Base-by-base conservation (phyloP, 805 yeast genomes). In the Starmerella cellae region DNA sequence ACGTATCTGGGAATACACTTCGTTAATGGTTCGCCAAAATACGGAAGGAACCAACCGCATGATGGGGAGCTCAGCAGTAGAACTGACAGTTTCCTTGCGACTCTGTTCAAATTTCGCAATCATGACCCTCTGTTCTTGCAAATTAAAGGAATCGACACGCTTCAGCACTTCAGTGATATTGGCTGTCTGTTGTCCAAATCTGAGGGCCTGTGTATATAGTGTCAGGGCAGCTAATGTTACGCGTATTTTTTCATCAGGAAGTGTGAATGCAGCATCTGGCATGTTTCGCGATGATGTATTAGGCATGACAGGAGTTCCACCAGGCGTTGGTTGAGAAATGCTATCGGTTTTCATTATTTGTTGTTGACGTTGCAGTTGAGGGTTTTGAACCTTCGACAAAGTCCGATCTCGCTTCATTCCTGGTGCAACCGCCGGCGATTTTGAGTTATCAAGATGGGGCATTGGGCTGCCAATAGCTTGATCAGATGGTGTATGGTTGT, bases 181-280 rank as follows among this genome's bases (percentile, higher is more conserved):
- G 13, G 35, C 30, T 11, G 41, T 20, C 29, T 41, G 44, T 26
- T 33, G n/a, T 11, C 50, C 43, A 29, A 42, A 41, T 27, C 45
- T 41, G 21, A 42, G 32, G 16, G 41, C 35, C 34, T 48, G 52
- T 2, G 48, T 43, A 35, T 49, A 45, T 31, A 48, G 23, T 10
- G 46, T 42, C 20, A 47, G 29, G n/a, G 49, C 52, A n/a, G 37
- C 41, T 11, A 49, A 41, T 3, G 51, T 28, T n/a, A 27, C 26
- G 16, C 43, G 29, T 2, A 45, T 27, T 8, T 39, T 28, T 2
- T 37, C 37, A n/a, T 35, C 29, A 4, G 28, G 13, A 9, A 24
- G 28, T 13, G 13, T 8, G 28, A 9, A 24, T 8, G 32, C 17
- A 18, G 21, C 16, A 14, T 31, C 13, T 8, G 28, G 28, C 28